A percentile compares a stretch with the other conserved stretches of the same genome.
These are phyloP conservation scores for Closterium sp. DNA, from an alignment of 139 green algal genomes.

Conservation along the genomic window DNA sequence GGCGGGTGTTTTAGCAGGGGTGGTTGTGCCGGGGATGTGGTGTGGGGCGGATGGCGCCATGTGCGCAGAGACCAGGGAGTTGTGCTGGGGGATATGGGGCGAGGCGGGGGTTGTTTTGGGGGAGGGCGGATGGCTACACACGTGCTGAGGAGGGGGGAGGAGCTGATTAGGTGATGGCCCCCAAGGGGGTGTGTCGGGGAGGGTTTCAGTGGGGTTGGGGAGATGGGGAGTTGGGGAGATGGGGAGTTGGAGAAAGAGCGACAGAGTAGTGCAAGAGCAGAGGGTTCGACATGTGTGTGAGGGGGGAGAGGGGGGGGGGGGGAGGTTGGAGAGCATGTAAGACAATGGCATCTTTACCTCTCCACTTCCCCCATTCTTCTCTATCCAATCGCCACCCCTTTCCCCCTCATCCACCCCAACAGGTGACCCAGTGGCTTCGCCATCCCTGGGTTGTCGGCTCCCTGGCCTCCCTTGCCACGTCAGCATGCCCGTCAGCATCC, in stretches of 20 bases:
- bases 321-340: too few species aligned
- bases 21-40: neutral
- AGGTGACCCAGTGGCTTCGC: neutral
- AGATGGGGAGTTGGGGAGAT: neutral
- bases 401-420: neutral
- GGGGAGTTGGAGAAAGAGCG: neutral
- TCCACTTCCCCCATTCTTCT: too few species aligned
- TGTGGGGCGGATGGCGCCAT: neutral
- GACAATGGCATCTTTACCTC: too few species aligned
- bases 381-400: too few species aligned
- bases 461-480: neutral
- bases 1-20: neutral
- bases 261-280: neutral
- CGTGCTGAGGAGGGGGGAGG: neutral
- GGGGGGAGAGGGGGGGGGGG: too few species aligned
- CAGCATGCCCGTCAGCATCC: neutral
- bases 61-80: too few species aligned
- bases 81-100: neutral
- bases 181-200: neutral
- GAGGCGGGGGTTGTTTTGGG: too few species aligned
- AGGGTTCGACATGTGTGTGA: too few species aligned
- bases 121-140: too few species aligned
- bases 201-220: neutral
- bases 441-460: neutral
- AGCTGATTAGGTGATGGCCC: neutral